Conservation (phyloP, 2,329 filamentous ascomycete genomes). For the Bipolaris bicolor region DNA sequence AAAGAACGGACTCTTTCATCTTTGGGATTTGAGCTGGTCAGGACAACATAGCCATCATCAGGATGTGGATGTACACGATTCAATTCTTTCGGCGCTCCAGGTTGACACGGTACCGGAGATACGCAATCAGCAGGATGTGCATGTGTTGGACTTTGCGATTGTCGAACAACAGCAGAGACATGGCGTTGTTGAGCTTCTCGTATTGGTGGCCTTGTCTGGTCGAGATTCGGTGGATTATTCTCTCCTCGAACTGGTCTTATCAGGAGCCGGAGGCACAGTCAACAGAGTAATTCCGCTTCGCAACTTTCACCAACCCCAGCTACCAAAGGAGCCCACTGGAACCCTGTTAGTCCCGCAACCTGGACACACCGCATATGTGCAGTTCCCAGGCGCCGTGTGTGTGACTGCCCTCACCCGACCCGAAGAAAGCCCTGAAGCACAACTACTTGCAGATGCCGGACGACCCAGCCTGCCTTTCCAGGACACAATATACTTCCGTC, state of each 20-base stretch:
- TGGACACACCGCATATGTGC: slow-evolving; percentile 78
- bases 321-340: slow-evolving; percentile 39
- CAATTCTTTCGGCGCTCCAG: slow-evolving; percentile 68
- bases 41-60: slow-evolving; percentile 78
- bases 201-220: slow-evolving; percentile 42
- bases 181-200: slow-evolving; percentile 32
- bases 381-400: slow-evolving; percentile 79
- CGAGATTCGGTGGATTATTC: slow-evolving; percentile 64
- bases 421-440: slow-evolving; percentile 74
- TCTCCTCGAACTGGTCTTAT: slow-evolving; percentile 73
- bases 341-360: slow-evolving; percentile 78
- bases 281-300: slow-evolving; percentile 71
- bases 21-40: slow-evolving; percentile 88
- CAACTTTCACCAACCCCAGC: slow-evolving; percentile 54
- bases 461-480: slow-evolving; percentile 68
- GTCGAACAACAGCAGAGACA: slow-evolving; percentile 53
- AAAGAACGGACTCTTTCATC: slow-evolving; percentile 75
- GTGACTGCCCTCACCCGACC: slow-evolving; percentile 73
- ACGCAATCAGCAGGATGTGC: slow-evolving; percentile 64
- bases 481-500: slow-evolving; percentile 81
- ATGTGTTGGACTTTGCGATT: slow-evolving; percentile 80
- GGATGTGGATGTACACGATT: slow-evolving; percentile 72
- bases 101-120: slow-evolving; percentile 57
- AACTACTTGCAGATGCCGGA: slow-evolving; percentile 63
- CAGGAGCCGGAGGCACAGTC: slow-evolving; percentile 60